These are phyloP conservation scores for Aspergillus unguis DNA, from an alignment of 2,329 filamentous ascomycete genomes.

Conservation along the genomic window DNA sequence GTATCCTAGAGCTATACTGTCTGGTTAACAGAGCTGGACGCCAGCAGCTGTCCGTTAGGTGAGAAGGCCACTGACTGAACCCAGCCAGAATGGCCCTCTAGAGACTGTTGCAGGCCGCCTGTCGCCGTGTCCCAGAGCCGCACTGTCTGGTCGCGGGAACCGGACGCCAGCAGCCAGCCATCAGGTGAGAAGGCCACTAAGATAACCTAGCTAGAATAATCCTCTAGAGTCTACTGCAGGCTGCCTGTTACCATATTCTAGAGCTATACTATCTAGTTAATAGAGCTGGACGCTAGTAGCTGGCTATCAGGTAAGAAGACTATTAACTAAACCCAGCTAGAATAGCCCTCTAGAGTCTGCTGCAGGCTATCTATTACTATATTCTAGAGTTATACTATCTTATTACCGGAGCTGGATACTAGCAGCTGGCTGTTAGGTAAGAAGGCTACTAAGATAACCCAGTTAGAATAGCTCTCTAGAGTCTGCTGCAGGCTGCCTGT, in stretches of 20 bases:
- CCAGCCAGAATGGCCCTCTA: background rate
- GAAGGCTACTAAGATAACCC: background rate
- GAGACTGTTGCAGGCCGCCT: background rate
- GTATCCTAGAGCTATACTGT: background rate
- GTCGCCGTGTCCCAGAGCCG: background rate
- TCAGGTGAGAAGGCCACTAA: conserved; percentile 13
- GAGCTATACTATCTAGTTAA: conserved; percentile 2
- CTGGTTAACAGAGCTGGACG: background rate
- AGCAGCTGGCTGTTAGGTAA: background rate
- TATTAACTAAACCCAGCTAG: background rate
- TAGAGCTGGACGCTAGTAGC: conserved; percentile 11
- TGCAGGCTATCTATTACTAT: background rate
- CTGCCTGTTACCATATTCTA: conserved; percentile 5
- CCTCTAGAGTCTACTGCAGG: conserved; percentile 3
- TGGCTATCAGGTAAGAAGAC: conserved; percentile 12
- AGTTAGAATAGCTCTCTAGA: conserved; percentile 1
- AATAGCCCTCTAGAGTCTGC: background rate
- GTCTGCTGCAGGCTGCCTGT: conserved; percentile 13
- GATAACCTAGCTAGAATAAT: background rate
- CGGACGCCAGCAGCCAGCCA: background rate
- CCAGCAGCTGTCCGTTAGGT: background rate
- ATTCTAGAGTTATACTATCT: background rate
- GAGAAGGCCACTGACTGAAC: conserved; percentile 4
- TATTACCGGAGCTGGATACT: background rate
- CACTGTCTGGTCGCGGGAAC: background rate